Evolutionary conservation across 805 yeast species (phyloP), one percentile per base, ranked within the genome.

Genomic region (Saccharomycopsis fodiens): DNA sequence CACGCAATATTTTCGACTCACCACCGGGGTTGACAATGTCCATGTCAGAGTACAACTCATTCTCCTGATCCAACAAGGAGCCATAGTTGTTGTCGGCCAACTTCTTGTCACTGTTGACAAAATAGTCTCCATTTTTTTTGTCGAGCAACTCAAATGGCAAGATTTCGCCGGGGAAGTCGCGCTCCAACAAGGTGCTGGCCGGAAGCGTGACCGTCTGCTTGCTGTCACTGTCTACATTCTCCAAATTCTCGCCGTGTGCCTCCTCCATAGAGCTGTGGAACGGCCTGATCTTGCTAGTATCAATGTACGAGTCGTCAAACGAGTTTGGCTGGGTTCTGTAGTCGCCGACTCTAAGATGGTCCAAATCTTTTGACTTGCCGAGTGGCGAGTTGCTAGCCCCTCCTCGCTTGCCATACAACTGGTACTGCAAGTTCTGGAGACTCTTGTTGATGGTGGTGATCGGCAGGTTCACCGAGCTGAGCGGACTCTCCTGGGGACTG

Each of bases 141-240:
- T 47, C 49, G 20, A 51, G 38, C 2, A 51, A 27, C 27, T 48
- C 52, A 45, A 51, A 51, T 3, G 54, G 52, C 8, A 48, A 35
- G 20, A 51, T 51, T 27, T 51, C 54, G 21, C 50, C 52, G 6
- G 54, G 54, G 34, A 51, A 51, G 37, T 51, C 54, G 8, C 54
- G 34, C 35, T 51, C 54, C n/a, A 51, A 35, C 10, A 51, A 37
- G 7, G 54, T 51, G 15, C 22, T 22, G 15, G 16, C 23, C 10
- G 6, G 10, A 7, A 25, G 10, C 6, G 6, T 10, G 29, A 10
- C 10, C 10, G 29, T 25, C n/a, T n/a, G n/a, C n/a, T n/a, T n/a
- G 17, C 20, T 17, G 17, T 34, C 20, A 5, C 7, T 8, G 8
- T 34, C 36, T 29, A 12, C 32, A 12, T n/a, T n/a, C n/a, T n/a